Conservation (phyloP, 257 asterid species). For the Agastache rugosa region DNA sequence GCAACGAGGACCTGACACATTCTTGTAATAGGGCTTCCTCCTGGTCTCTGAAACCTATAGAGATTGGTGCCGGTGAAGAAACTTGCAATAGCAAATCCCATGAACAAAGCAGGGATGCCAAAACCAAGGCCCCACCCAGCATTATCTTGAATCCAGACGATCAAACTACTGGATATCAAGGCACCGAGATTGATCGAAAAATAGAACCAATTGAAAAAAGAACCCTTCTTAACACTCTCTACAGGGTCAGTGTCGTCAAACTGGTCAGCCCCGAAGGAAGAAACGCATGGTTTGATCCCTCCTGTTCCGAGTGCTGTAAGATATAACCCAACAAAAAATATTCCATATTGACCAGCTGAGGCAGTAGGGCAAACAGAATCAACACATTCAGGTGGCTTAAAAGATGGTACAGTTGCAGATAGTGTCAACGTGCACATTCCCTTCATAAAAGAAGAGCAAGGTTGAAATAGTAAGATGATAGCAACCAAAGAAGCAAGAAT, state of each 20-base stretch:
- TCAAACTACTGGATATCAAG: constrained; percentile 81
- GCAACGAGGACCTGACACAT: constrained; percentile 93
- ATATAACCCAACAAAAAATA: constrained; percentile 80
- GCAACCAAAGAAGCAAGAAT: constrained; percentile 18
- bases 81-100: constrained; percentile 82
- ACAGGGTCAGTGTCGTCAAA: constrained; percentile 88
- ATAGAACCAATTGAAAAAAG: constrained; percentile 96
- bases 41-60: constrained; percentile 95
- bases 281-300: constrained; percentile 96
- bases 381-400: constrained; percentile 79
- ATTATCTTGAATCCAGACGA: constrained; percentile 97
- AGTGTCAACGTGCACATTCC: constrained; percentile 91
- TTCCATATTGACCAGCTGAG: constrained; percentile 70
- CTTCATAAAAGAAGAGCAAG: constrained; percentile 45
- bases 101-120: constrained; percentile 84
- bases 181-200: constrained; percentile 92
- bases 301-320: constrained; percentile 95
- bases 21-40: constrained; percentile 96
- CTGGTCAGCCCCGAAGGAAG: constrained; percentile 97
- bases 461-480: constrained; percentile 25
- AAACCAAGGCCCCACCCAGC: constrained; percentile 98
- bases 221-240: constrained; percentile 92
- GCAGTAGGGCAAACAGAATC: constrained; percentile 86
- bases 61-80: constrained; percentile 84
- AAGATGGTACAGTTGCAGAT: constrained; percentile 79